phyloP scores from a whole-genome alignment of 148 eudicot genomes.

The Hydrangea macrophylla region DNA sequence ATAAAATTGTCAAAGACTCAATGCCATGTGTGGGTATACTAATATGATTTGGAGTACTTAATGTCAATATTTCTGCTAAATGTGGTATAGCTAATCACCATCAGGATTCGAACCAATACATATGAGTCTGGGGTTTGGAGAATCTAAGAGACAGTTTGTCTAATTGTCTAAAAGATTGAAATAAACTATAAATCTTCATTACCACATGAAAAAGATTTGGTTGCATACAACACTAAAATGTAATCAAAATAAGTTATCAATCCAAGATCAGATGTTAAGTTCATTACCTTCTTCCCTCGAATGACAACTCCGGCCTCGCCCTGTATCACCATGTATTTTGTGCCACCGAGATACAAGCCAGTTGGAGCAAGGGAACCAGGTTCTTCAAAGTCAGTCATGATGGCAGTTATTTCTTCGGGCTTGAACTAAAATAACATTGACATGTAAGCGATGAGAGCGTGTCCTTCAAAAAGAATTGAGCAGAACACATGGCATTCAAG shows the following conservation, averaged over 20 bases:
- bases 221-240: neutral
- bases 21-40: neutral
- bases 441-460: neutral
- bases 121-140: neutral
- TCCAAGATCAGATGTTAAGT: neutral
- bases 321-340: conserved; percentile 28
- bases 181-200: neutral
- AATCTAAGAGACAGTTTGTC: neutral
- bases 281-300: conserved; percentile 28
- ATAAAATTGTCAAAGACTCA: neutral
- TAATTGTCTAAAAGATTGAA: neutral
- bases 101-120: neutral
- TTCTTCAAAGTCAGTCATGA: conserved; percentile 20
- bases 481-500: neutral
- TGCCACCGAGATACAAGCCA: conserved; percentile 21
- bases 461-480: neutral
- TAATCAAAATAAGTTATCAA: neutral
- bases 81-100: neutral
- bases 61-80: neutral
- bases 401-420: conserved; percentile 15
- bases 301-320: conserved; percentile 28
- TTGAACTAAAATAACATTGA: conserved; percentile 13
- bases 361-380: conserved; percentile 28
- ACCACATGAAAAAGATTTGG: no score
- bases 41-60: no score